Evolutionary conservation across 2,329 filamentous ascomycete genomes (phyloP), one percentile per base, ranked within the genome.

Genomic region (Aspergillus sp.): DNA sequence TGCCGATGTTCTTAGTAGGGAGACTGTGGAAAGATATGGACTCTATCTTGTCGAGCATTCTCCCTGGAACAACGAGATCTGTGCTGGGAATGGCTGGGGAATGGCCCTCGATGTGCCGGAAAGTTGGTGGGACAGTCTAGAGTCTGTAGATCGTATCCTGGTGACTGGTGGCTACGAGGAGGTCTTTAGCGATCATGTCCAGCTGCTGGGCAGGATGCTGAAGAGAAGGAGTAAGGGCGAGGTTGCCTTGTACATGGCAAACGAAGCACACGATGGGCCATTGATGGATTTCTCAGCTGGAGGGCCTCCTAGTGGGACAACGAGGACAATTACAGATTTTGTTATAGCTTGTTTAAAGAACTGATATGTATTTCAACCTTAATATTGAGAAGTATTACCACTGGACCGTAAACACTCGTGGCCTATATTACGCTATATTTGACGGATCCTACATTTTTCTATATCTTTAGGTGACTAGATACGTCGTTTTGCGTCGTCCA

Each of bases 61-160:
- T 17, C 61, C 64, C 13, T 68, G 64, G 64, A 20, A 62, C 4
- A 42, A 62, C 12, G 64, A 68, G n/a, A 61, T 66, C 17, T 42
- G 50, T 3, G 44, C 40, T 3, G 63, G 62, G 0, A 44, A 61
- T 3, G 66, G 60, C 33, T 66, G 64, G 66, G 66, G 64, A 4
- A 65, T 68, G 63, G 64, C 66, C 4, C 58, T 68, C 0, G 64
- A 66, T 51, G 66, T 66, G 5, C 53, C 60, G 3, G 62, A 66
- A 22, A 49, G 20, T 4, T 68, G 64, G 64, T 68, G 64, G 63
- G 46, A 61, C 1, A 24, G 39, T 13, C 20, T 68, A 2, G 20
- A n/a, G 6, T 51, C 51, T 33, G 60, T 61, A 1, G 57, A 64
- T 37, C 49, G 24, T 40, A 51, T 66, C 11, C 42, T 68, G 0